Percentiles rank a stretch among this genome's conserved stretches.
These are phyloP conservation scores for Paecilomyces fulvus DNA, from an alignment of 2,329 filamentous ascomycete species.

Conservation along the genomic window DNA sequence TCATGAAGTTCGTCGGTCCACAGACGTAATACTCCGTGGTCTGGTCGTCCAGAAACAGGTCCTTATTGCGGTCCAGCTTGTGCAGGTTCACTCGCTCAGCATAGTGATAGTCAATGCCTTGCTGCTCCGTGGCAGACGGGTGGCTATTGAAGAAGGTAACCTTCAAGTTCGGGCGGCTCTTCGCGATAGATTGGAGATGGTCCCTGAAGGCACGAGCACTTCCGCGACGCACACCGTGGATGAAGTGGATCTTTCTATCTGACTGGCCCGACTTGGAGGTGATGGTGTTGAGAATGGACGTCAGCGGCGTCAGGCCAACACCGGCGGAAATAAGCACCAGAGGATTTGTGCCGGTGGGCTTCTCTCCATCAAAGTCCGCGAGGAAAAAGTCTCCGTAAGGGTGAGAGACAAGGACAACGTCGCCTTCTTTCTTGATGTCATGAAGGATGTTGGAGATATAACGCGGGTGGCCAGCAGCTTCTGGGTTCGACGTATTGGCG, in stretches of 20 bases:
- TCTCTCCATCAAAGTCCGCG: slow-evolving; percentile 25
- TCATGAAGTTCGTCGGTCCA: slow-evolving; percentile 64
- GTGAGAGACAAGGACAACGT: slow-evolving; percentile 57
- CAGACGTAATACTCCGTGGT: slow-evolving; percentile 62
- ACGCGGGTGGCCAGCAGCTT: slow-evolving; percentile 48
- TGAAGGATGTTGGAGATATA: slow-evolving; percentile 64
- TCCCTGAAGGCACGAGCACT: slow-evolving; percentile 45
- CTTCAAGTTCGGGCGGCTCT: slow-evolving; percentile 40
- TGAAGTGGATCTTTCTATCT: slow-evolving; percentile 47
- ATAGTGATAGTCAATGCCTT: slow-evolving; percentile 52
- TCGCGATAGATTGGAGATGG: slow-evolving; percentile 40
- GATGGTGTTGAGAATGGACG: slow-evolving; percentile 53
- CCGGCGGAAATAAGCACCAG: slow-evolving; percentile 56
- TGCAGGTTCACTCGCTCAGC: slow-evolving; percentile 52
- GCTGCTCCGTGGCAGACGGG: slow-evolving; percentile 38
- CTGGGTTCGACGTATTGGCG: slow-evolving; percentile 43
- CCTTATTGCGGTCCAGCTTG: slow-evolving; percentile 42
- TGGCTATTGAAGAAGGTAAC: slow-evolving; percentile 51
- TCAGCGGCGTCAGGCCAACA: slow-evolving; percentile 51
- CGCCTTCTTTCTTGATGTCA: slow-evolving; percentile 52
- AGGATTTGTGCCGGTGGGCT: slow-evolving; percentile 34
- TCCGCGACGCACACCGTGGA: slow-evolving; percentile 48
- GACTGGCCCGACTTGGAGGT: slow-evolving; percentile 32
- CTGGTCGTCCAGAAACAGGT: slow-evolving; percentile 48
- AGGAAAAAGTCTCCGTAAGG: slow-evolving; percentile 57